Evolutionary conservation across 179 eudicot genomes (phyloP).

Genomic region (Silene vulgaris): DNA sequence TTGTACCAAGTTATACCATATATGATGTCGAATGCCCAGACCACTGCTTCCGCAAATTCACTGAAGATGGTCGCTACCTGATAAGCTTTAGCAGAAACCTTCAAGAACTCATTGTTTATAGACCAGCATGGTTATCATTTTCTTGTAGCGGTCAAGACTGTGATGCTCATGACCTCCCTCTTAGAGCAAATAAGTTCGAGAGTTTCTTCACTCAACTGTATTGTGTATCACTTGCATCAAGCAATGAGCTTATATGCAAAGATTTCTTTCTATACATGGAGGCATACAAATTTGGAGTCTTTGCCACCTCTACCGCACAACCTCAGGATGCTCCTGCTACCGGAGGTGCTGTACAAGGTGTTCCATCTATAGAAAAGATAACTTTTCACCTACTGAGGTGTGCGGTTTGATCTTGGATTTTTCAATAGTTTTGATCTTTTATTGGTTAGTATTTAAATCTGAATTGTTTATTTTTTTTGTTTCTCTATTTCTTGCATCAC

Average conservation of each 20-base stretch:
- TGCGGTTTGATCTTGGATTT: slow-evolving; percentile 34
- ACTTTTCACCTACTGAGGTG: slow-evolving; percentile 88
- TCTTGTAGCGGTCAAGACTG: slow-evolving; percentile 66
- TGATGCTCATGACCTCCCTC: slow-evolving; percentile 55
- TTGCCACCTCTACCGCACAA: slow-evolving; percentile 94
- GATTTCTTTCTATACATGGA: slow-evolving; percentile 90
- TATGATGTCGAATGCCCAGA: slow-evolving; percentile 89
- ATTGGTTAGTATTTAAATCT: slow-evolving; percentile 29
- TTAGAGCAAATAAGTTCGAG: slow-evolving; percentile 62
- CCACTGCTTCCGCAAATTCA: slow-evolving; percentile 81
- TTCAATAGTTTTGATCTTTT: slow-evolving; percentile 31
- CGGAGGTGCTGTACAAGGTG: slow-evolving; percentile 78
- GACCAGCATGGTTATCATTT: slow-evolving; percentile 78
- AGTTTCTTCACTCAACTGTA: slow-evolving; percentile 79
- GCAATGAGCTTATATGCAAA: slow-evolving; percentile 78
- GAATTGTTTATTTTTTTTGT: not conserved
- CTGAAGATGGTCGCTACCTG: slow-evolving; percentile 87
- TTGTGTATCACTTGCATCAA: slow-evolving; percentile 62
- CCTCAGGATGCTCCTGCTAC: slow-evolving; percentile 72
- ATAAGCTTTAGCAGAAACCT: slow-evolving; percentile 79
- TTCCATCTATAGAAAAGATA: slow-evolving; percentile 83
- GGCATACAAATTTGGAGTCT: slow-evolving; percentile 66
- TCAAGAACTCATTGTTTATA: slow-evolving; percentile 79
- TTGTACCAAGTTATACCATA: slow-evolving; percentile 77
- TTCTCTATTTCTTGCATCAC: not conserved